Percentiles rank a stretch among this genome's conserved stretches.
Conservation (phyloP, 1,139 yeast species). For the Yamadazyma sp. region DNA sequence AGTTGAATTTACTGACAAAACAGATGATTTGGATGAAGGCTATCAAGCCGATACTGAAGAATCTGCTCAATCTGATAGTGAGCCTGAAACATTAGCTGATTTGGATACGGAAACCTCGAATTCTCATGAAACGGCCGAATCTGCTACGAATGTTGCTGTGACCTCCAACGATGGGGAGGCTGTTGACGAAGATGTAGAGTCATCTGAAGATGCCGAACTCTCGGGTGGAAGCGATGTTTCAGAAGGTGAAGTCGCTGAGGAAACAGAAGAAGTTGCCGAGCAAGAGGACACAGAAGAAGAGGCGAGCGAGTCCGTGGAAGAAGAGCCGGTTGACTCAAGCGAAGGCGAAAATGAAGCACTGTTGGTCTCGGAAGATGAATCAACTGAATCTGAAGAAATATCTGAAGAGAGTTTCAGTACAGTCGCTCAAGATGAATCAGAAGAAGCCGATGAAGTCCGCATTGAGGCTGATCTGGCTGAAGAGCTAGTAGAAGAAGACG, state of each 20-base stretch:
- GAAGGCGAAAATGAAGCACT: too few relatives aligned
- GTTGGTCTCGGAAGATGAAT: background rate
- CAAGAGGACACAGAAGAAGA: background rate
- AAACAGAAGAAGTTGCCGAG: background rate
- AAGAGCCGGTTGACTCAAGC: background rate
- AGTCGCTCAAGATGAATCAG: too few relatives aligned
- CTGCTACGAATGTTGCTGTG: conserved; percentile 4
- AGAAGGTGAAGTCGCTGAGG: conserved; percentile 2
- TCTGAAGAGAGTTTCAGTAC: background rate
- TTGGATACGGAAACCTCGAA: background rate
- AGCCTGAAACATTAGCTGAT: background rate
- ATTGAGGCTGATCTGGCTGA: background rate
- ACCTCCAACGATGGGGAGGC: conserved; percentile 6
- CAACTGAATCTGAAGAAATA: background rate
- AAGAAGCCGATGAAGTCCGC: background rate
- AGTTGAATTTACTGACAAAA: conserved; percentile 4
- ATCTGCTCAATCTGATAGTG: background rate
- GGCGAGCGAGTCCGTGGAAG: background rate
- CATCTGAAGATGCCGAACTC: background rate
- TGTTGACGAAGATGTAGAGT: conserved; percentile 7
- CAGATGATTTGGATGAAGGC: conserved; percentile 8
- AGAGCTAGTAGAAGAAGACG: conserved; percentile 3
- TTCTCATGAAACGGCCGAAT: conserved; percentile 4
- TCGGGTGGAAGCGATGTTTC: background rate
- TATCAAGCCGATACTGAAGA: conserved; percentile 6